phyloP scores from a whole-genome alignment of 179 eudicot genomes.

The Carnegiea gigantea region DNA sequence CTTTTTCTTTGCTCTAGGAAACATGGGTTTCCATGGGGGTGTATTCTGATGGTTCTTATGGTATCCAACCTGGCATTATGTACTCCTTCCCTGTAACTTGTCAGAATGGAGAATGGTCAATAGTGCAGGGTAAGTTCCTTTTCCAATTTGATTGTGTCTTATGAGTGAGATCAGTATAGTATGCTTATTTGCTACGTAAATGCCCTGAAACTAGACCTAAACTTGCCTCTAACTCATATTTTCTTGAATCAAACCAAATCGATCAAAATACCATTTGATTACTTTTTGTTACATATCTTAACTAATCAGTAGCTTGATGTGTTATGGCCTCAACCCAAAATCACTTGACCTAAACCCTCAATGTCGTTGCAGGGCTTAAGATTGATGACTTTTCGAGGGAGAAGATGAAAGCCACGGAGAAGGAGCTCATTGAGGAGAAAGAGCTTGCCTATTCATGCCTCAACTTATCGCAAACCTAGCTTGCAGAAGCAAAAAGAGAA shows the following conservation, averaged over 20 bases:
- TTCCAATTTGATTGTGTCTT: neutral
- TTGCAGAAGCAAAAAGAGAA: too few species aligned
- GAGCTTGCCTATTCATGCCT: conserved; percentile 63
- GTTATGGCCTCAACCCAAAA: neutral
- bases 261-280: too few species aligned
- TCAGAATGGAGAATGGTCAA: conserved; percentile 77
- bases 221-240: neutral
- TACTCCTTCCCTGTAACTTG: conserved; percentile 94
- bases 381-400: conserved; percentile 62
- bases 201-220: neutral
- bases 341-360: too few species aligned
- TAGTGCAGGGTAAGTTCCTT: conserved; percentile 63
- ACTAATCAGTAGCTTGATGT: neutral
- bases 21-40: conserved; percentile 97
- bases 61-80: conserved; percentile 64
- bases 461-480: conserved; percentile 13
- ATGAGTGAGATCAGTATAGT: too few species aligned
- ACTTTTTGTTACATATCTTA: too few species aligned
- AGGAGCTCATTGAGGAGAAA: conserved; percentile 72
- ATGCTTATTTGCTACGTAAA: too few species aligned
- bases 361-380: conserved; percentile 50
- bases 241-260: too few species aligned
- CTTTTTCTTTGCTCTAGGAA: conserved; percentile 39
- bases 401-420: conserved; percentile 65
- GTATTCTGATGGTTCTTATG: conserved; percentile 88